phyloP scores from a whole-genome alignment of 2,329 filamentous ascomycete genomes.

The Pestalotiopsis sp. region DNA sequence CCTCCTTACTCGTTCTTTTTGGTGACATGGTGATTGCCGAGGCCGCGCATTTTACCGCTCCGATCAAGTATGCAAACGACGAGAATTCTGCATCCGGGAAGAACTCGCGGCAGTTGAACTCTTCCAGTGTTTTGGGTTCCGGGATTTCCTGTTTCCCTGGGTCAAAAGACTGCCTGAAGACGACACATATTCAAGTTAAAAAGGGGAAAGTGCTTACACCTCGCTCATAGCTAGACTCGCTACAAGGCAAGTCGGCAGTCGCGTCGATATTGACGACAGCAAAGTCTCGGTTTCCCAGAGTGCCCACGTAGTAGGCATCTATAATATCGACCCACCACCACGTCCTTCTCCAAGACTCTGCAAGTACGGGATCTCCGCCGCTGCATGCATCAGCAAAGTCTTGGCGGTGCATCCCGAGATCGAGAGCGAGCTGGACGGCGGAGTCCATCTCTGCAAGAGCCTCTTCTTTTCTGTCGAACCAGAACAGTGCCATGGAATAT shows the following conservation, averaged over 20 bases:
- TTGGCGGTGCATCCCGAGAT: constrained; percentile 60
- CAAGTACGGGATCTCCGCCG: constrained; percentile 45
- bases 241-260: constrained; percentile 65
- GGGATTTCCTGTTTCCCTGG: constrained; percentile 36
- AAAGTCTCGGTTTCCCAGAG: constrained; percentile 29
- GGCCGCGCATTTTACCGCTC: constrained; percentile 51
- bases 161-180: constrained; percentile 31
- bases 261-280: constrained; percentile 42
- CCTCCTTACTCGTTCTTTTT: constrained; percentile 20
- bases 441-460: constrained; percentile 37
- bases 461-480: constrained; percentile 27
- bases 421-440: constrained; percentile 61
- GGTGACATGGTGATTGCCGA: constrained; percentile 28
- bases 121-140: constrained; percentile 51
- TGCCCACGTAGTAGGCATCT: constrained; percentile 51
- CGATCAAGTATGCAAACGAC: constrained; percentile 68
- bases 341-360: constrained; percentile 67
- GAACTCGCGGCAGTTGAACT: constrained; percentile 66
- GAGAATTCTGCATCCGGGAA: constrained; percentile 64
- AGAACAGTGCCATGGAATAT: constrained; percentile 39
- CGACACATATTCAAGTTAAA: not conserved
- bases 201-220: constrained; percentile 30
- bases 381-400: constrained; percentile 54
- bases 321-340: constrained; percentile 72
- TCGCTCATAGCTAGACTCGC: constrained; percentile 57